Percentiles rank a stretch among this genome's conserved stretches.
Evolutionary conservation across 2,329 filamentous ascomycete genomes (phyloP).

Genomic region (Xylaria digitata): DNA sequence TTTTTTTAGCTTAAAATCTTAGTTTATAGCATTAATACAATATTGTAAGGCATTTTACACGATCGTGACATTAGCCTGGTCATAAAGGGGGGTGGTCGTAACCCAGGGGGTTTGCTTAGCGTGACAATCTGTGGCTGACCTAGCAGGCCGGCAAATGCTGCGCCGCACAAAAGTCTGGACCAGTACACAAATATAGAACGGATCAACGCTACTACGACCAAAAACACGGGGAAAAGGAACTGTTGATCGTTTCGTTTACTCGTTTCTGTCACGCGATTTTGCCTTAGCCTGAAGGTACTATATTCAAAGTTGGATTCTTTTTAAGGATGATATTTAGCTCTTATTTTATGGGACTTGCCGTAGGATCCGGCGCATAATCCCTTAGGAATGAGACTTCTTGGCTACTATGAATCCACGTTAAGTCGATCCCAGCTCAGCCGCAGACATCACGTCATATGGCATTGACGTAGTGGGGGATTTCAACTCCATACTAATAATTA

Average conservation of each 20-base stretch:
- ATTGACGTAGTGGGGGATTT: neutral
- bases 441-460: constrained; percentile 7
- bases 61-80: no score
- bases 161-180: constrained; percentile 4
- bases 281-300: no score
- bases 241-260: neutral
- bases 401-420: neutral
- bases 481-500: no score
- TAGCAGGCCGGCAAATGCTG: neutral
- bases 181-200: neutral
- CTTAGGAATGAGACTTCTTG: constrained; percentile 2
- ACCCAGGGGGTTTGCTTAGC: no score
- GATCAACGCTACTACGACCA: neutral
- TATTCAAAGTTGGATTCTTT: no score
- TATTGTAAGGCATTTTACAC: no score
- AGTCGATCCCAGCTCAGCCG: neutral
- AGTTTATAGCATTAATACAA: no score
- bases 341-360: neutral
- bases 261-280: neutral
- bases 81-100: no score
- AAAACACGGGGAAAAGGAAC: no score
- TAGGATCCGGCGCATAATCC: constrained; percentile 17
- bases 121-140: neutral
- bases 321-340: neutral
- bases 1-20: no score